A percentile compares a stretch with the other conserved stretches of the same genome.
These are phyloP conservation scores for Monosporascus cannonballus DNA, from an alignment of 2,329 filamentous ascomycete genomes.

Conservation along the genomic window DNA sequence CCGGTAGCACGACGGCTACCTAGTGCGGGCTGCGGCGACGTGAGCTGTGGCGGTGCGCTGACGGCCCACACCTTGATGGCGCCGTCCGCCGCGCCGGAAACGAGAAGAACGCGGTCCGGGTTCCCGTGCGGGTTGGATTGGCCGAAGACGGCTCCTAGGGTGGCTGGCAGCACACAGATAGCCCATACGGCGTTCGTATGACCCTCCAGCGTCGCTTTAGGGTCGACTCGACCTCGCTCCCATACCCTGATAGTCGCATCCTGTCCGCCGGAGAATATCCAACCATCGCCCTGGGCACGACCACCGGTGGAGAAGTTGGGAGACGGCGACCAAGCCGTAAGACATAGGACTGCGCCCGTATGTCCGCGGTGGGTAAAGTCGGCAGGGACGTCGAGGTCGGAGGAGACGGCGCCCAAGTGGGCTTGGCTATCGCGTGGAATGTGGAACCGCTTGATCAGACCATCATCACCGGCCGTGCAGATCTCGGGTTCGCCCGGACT, in stretches of 20 bases:
- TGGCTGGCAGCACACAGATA: constrained; percentile 83
- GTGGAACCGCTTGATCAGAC: constrained; percentile 93
- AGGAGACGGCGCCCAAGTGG: constrained; percentile 47
- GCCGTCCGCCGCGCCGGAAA: constrained; percentile 85
- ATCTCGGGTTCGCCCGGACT: constrained; percentile 95
- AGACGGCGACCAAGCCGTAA: constrained; percentile 81
- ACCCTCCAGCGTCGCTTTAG: constrained; percentile 88
- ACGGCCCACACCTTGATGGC: constrained; percentile 92
- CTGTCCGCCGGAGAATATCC: constrained; percentile 97
- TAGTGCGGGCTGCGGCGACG: constrained; percentile 67
- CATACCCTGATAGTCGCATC: constrained; percentile 90
- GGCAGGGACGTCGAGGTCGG: constrained; percentile 83
- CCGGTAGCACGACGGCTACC: constrained; percentile 50
- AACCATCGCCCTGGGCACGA: constrained; percentile 83
- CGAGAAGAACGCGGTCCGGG: constrained; percentile 81
- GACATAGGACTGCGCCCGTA: constrained; percentile 77
- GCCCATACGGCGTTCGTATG: constrained; percentile 97
- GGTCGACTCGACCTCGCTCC: constrained; percentile 90
- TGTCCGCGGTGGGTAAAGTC: constrained; percentile 96
- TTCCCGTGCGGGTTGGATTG: constrained; percentile 68
- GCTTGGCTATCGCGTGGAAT: constrained; percentile 71
- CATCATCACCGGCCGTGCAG: constrained; percentile 92
- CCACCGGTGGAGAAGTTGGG: constrained; percentile 87
- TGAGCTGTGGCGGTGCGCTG: constrained; percentile 79
- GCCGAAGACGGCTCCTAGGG: constrained; percentile 74